Percentiles rank a stretch among this genome's conserved stretches.
phyloP scores from a whole-genome alignment of 2,329 filamentous ascomycete genomes.

The Monilinia polystroma region DNA sequence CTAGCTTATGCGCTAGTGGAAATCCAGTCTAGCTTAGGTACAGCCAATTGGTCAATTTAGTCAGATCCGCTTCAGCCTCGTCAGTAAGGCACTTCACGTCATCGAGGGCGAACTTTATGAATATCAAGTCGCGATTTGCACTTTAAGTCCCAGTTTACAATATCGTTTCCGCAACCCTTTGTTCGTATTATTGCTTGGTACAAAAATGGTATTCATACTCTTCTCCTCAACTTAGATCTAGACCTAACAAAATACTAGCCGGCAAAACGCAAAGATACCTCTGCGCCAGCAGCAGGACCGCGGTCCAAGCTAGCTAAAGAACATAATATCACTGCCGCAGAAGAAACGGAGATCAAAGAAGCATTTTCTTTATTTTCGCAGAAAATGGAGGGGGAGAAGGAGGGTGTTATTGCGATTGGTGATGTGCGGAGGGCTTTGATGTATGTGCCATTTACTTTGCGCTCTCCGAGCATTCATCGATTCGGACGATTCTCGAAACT shows the following conservation, averaged over 20 bases:
- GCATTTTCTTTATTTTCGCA: constrained; percentile 81
- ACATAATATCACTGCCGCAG: constrained; percentile 77
- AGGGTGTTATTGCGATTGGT: constrained; percentile 48
- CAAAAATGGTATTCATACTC: background rate
- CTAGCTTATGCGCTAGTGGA: background rate
- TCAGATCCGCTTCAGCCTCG: background rate
- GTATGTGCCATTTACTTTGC: constrained; percentile 46
- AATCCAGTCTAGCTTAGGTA: no score
- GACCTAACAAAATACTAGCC: constrained; percentile 31
- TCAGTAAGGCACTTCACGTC: constrained; percentile 15
- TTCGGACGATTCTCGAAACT: background rate
- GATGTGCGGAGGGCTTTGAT: constrained; percentile 68
- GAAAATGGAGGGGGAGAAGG: constrained; percentile 68
- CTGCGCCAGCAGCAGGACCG: constrained; percentile 35
- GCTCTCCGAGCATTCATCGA: background rate
- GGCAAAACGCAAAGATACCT: constrained; percentile 37
- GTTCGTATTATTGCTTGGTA: background rate
- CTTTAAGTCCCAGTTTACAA: background rate
- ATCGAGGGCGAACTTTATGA: constrained; percentile 13
- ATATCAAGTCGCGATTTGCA: background rate
- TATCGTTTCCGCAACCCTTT: background rate
- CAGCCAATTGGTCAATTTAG: background rate
- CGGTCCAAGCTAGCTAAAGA: constrained; percentile 91
- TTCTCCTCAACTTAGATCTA: background rate
- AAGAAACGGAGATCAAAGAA: constrained; percentile 89